Evolutionary conservation across 2,329 filamentous ascomycete species (phyloP).

Genomic region (Scortechinia acanthostroma): DNA sequence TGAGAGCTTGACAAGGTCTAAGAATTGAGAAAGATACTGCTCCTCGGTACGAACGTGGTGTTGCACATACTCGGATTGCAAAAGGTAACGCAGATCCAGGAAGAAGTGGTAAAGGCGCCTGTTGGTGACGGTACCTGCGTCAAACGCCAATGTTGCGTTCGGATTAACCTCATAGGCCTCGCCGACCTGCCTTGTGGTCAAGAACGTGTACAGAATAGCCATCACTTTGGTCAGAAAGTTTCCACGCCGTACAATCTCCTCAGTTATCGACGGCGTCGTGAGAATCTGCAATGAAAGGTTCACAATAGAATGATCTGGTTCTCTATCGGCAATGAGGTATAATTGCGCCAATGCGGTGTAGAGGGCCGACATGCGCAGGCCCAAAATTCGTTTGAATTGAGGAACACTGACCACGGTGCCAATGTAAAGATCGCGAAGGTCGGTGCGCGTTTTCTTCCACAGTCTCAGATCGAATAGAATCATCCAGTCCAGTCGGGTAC

Average conservation of each 20-base stretch:
- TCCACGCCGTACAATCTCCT: conserved; percentile 86
- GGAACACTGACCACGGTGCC: conserved; percentile 92
- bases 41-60: conserved; percentile 75
- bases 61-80: conserved; percentile 82
- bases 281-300: conserved; percentile 94
- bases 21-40: conserved; percentile 84
- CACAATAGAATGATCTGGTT: conserved; percentile 97
- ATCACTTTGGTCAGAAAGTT: conserved; percentile 94
- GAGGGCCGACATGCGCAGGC: conserved; percentile 85
- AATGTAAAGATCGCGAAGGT: conserved; percentile 88
- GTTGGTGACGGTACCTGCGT: conserved; percentile 90
- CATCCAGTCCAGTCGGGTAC: conserved; percentile 86
- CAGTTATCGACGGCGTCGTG: conserved; percentile 91
- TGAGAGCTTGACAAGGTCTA: conserved; percentile 90
- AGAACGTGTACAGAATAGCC: conserved; percentile 93
- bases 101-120: conserved; percentile 97
- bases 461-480: conserved; percentile 89
- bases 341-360: conserved; percentile 91
- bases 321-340: conserved; percentile 89
- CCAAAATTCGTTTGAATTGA: conserved; percentile 89
- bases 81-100: conserved; percentile 83
- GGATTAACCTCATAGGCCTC: conserved; percentile 85
- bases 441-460: conserved; percentile 92
- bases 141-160: conserved; percentile 81
- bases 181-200: conserved; percentile 91